Evolutionary conservation across 768 basidiomycete genomes (phyloP).

Genomic region (Neoboletus magnificus): DNA sequence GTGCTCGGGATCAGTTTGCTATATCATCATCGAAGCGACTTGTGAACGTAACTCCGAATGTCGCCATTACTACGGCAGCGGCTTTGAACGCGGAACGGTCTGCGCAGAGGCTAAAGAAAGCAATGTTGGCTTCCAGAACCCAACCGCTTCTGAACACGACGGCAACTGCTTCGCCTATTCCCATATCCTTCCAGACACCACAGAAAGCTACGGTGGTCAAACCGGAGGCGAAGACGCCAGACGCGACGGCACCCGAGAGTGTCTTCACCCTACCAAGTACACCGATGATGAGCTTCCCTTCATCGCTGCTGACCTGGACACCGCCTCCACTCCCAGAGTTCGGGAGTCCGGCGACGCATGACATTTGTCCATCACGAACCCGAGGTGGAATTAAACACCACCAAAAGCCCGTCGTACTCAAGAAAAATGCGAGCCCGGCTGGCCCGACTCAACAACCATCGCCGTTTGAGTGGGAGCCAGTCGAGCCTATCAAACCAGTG

Average conservation of each 20-base stretch:
- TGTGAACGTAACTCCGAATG: conserved; percentile 54
- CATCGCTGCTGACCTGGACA: conserved; percentile 22
- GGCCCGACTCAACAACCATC: conserved; percentile 3
- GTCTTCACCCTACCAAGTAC: conserved; percentile 14
- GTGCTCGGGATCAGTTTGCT: conserved; percentile 41
- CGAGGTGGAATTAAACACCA: conserved; percentile 32
- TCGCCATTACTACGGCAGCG: conserved; percentile 73
- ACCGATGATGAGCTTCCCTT: conserved; percentile 26
- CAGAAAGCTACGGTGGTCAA: conserved; percentile 22
- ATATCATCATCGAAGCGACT: conserved; percentile 38
- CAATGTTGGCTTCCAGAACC: conserved; percentile 55
- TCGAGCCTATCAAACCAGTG: conserved; percentile 22
- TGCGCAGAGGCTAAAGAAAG: conserved; percentile 65
- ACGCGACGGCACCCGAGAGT: not conserved
- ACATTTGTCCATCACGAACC: conserved; percentile 21
- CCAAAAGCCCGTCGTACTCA: conserved; percentile 32
- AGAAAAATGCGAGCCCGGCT: conserved; percentile 20
- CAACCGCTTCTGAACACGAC: conserved; percentile 66
- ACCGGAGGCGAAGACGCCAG: not conserved
- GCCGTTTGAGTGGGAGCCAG: conserved; percentile 23
- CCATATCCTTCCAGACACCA: conserved; percentile 28
- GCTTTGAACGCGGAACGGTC: conserved; percentile 80
- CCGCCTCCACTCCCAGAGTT: conserved; percentile 16
- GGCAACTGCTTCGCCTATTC: conserved; percentile 28
- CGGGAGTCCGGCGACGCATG: conserved; percentile 12